phyloP scores from a whole-genome alignment of 441 rosid species.

The Omphalea diandra region DNA sequence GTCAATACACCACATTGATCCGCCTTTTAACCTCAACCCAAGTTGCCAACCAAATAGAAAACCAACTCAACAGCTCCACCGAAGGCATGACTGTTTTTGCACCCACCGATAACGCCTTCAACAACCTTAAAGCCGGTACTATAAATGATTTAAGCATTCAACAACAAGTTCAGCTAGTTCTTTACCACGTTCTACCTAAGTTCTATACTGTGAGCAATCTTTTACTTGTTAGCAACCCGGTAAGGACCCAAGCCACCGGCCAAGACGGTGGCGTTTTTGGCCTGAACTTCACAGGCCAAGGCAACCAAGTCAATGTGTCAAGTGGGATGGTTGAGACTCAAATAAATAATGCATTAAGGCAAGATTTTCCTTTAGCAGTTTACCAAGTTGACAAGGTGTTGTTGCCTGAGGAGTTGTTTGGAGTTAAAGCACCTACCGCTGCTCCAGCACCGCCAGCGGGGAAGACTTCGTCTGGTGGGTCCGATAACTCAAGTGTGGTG shows the following conservation, averaged over 20 bases:
- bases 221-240: constrained; percentile 61
- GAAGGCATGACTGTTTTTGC: constrained; percentile 75
- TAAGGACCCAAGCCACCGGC: constrained; percentile 50
- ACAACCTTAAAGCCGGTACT: constrained; percentile 47
- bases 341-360: constrained; percentile 47
- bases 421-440: constrained; percentile 31
- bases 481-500: constrained; percentile 8
- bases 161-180: constrained; percentile 54
- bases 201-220: constrained; percentile 48
- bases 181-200: constrained; percentile 51
- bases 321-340: constrained; percentile 53
- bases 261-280: constrained; percentile 45
- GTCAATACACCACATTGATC: constrained; percentile 53
- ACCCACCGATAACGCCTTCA: constrained; percentile 72
- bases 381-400: constrained; percentile 67
- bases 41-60: constrained; percentile 42
- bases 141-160: constrained; percentile 42
- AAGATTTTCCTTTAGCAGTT: constrained; percentile 52
- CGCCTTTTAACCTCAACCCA: constrained; percentile 50
- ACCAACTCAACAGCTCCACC: constrained; percentile 57
- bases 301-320: constrained; percentile 65
- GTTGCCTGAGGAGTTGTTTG: constrained; percentile 58
- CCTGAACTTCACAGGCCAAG: constrained; percentile 61
- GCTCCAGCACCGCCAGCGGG: constrained; percentile 34
- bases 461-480: constrained; percentile 20